A percentile compares a stretch with the other conserved stretches of the same genome.
Conservation (phyloP, 1,139 yeast genomes). For the Candida glucosophila region DNA sequence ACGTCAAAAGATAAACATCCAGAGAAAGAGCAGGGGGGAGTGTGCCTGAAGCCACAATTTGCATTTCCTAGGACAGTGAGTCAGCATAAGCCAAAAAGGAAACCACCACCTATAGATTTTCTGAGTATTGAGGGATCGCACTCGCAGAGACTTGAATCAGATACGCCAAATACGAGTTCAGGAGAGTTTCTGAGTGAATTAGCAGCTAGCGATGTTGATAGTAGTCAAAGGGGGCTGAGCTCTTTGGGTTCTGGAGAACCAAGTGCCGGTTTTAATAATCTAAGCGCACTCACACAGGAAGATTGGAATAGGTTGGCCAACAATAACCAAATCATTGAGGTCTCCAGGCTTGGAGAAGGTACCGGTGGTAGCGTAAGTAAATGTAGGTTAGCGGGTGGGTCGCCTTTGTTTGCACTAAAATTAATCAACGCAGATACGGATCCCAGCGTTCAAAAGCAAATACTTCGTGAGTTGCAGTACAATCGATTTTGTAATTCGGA, state of each 20-base stretch:
- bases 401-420: constrained; percentile 75
- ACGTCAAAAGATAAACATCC: too few relatives aligned
- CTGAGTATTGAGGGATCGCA: constrained; percentile 25
- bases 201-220: constrained; percentile 1
- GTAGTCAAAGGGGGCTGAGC: too few relatives aligned
- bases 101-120: constrained; percentile 39
- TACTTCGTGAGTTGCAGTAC: constrained; percentile 81
- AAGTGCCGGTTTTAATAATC: constrained; percentile 10
- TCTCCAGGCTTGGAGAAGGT: constrained; percentile 83
- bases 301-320: constrained; percentile 69
- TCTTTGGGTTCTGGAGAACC: background rate
- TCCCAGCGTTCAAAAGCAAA: constrained; percentile 78
- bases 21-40: too few relatives aligned
- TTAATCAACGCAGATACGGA: constrained; percentile 68
- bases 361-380: constrained; percentile 86
- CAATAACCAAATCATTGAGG: constrained; percentile 47
- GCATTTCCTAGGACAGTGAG: constrained; percentile 3
- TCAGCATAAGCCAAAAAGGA: constrained; percentile 9
- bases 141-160: constrained; percentile 8
- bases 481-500: constrained; percentile 76
- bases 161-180: constrained; percentile 3
- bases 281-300: constrained; percentile 58
- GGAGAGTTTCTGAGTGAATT: constrained; percentile 1
- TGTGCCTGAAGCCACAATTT: too few relatives aligned
- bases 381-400: constrained; percentile 49